Evolutionary conservation across 306 rosid genomes (phyloP).

Genomic region (Cyclanthera cordifolia): DNA sequence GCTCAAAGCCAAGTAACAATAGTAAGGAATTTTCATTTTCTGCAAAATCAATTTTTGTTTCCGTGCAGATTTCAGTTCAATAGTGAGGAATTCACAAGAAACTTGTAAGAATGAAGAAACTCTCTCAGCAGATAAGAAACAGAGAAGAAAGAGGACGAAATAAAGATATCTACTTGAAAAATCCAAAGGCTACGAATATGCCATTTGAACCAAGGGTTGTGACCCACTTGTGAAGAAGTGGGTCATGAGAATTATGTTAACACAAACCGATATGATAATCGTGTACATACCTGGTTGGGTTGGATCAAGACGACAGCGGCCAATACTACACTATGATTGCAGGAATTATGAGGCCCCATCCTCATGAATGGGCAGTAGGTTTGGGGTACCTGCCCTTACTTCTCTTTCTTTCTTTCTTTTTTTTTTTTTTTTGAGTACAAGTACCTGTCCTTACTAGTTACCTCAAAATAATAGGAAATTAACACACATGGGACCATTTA

Average conservation of each 20-base stretch:
- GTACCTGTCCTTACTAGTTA: too few relatives aligned
- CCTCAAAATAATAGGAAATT: neutral
- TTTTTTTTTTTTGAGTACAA: too few relatives aligned
- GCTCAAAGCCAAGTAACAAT: constrained; percentile 5
- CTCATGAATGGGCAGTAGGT: neutral
- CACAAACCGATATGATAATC: neutral
- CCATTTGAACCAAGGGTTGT: neutral
- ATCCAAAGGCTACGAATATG: neutral
- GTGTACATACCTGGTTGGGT: neutral
- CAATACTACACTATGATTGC: neutral
- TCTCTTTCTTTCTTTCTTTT: too few relatives aligned
- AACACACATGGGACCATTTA: too few relatives aligned
- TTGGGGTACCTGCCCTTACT: too few relatives aligned
- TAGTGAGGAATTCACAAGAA: too few relatives aligned
- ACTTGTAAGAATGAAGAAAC: too few relatives aligned
- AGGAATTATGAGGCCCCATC: neutral
- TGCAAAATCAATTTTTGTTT: neutral
- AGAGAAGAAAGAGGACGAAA: neutral
- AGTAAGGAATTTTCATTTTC: neutral
- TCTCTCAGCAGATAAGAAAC: neutral
- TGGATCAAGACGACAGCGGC: constrained; percentile 2
- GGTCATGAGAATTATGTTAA: neutral
- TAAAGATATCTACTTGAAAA: neutral
- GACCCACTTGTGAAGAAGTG: constrained; percentile 9
- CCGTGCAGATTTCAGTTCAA: neutral